These are phyloP conservation scores for Pezicula carpinea DNA, from an alignment of 2,329 filamentous ascomycete species.

Conservation along the genomic window DNA sequence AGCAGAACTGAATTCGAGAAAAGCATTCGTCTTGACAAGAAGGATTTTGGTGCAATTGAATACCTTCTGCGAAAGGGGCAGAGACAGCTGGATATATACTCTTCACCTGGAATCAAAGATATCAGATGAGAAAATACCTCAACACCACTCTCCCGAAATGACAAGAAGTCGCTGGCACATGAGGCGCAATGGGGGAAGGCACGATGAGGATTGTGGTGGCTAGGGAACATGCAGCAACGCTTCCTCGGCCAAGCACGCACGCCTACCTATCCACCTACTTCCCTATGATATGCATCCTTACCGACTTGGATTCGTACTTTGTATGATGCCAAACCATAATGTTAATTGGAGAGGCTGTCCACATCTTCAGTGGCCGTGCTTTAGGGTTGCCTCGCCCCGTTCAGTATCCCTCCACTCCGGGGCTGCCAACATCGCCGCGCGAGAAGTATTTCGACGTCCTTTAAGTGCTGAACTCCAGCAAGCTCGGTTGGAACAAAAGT, in stretches of 20 bases:
- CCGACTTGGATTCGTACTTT: slow-evolving; percentile 7
- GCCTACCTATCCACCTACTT: neutral
- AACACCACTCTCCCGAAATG: neutral
- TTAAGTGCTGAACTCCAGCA: slow-evolving; percentile 9
- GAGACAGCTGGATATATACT: slow-evolving; percentile 63
- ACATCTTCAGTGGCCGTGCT: slow-evolving; percentile 21
- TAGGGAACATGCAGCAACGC: neutral
- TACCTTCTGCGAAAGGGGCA: slow-evolving; percentile 63
- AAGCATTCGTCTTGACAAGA: slow-evolving; percentile 53
- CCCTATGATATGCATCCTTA: slow-evolving; percentile 24
- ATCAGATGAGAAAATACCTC: slow-evolving; percentile 33
- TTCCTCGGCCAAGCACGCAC: neutral
- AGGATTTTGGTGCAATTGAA: slow-evolving; percentile 66
- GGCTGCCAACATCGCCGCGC: slow-evolving; percentile 10
- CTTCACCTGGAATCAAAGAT: slow-evolving; percentile 59
- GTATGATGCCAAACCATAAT: slow-evolving; percentile 21
- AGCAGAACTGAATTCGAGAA: slow-evolving; percentile 71
- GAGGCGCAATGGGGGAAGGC: slow-evolving; percentile 9
- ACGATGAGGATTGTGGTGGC: neutral
- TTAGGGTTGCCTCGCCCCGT: slow-evolving; percentile 16
- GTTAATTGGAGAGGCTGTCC: slow-evolving; percentile 27
- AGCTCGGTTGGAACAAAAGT: slow-evolving; percentile 14
- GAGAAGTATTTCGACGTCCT: slow-evolving; percentile 9
- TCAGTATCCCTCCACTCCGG: slow-evolving; percentile 6
- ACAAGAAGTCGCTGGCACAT: neutral